Evolutionary conservation across 2,329 filamentous ascomycete genomes (phyloP), one percentile per base, ranked within the genome.

Genomic region (Trichoderma sp.): DNA sequence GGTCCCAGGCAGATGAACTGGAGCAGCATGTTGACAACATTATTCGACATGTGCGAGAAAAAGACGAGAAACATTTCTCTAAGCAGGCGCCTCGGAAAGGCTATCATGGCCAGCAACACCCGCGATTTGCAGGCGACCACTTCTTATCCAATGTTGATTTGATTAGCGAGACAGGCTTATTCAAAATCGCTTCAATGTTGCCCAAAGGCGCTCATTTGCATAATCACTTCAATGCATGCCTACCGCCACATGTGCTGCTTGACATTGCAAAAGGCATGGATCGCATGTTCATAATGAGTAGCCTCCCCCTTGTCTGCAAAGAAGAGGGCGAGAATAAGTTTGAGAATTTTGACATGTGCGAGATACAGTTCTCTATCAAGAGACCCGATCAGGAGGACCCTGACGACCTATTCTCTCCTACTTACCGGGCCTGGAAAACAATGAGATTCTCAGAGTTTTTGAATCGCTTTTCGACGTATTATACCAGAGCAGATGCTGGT

Each of bases 191-290:
- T 6, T 81, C 80, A 37, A 75, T 77, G 68, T 86, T 92, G 82
- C 91, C 91, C 53, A 94, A 94, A 77, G 91, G 91, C 2, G 86
- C 86, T 0, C 89, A 93, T 75, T 81, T 93, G 29, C 91, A 94
- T 77, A 86, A 93, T 29, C 91, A 94, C 77, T 93, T 92, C 82
- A 94, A 93, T 76, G 86, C 91, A n/a, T 92, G 91, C 70, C 81
- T 93, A 5, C 81, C 83, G 16, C 89, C 91, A 11, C 77, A 82
- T 2, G 83, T 88, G 5, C 81, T 93, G 24, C 81, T 93, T 14
- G 78, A 81, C 29, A 82, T 82, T 72, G 87, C 81, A 72, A 86
- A 82, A 81, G 82, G 71, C 5, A 87, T 89, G 82, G 75, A 84
- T 0, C 86, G 85, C 72, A 92, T 94, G 89, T 92, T 88, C 75